Evolutionary conservation across 2,329 filamentous ascomycete species (phyloP), one percentile per base, ranked within the genome.

Genomic region (Ascochyta lentis): DNA sequence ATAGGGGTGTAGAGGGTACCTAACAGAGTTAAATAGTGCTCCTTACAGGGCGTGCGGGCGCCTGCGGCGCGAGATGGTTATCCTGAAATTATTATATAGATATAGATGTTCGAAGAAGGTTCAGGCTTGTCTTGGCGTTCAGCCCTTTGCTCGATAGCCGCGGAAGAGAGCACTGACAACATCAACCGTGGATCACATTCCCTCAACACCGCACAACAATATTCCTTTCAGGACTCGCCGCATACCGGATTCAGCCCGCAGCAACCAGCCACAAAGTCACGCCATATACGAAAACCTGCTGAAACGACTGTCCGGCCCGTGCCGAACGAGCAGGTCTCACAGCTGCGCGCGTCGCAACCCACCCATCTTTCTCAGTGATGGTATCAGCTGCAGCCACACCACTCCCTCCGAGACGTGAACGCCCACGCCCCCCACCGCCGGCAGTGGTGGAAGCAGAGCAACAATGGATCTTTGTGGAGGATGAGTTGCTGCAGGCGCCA

Each of bases 401-500:
- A 27, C 54, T 57, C 27, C 58, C 58, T 37, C 60, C 59, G 26
- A 62, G 66, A 37, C 69, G 69, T 49, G 71, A 74, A 48, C 71
- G 64, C n/a, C 73, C 73, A 4, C 64, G 70, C 23, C 71, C 71
- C 10, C 75, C 74, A 6, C 72, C 77, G 35, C 73, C 76, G 4
- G 79, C 85, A 45, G 78, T 87, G 47, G 77, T 79, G 42, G 80
- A 83, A 58, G 77, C 80, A 38, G 84, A 88, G 70, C 78, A 81
- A 63, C 94, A 98, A 82, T 99, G 95, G 95, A 84, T 91, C 51
- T 98, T 97, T 74, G 91, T 89, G 13, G 83, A 90, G 41, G 88
- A 91, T 43, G 95, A 99, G 77, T 84, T 96, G 24, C 79, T 86
- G 49, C 90, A 89, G 70, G 90, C 92, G 6, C 95, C 95, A 0